Evolutionary conservation across 805 yeast genomes (phyloP), one percentile per base, ranked within the genome.

Genomic region (Candida caryicola): DNA sequence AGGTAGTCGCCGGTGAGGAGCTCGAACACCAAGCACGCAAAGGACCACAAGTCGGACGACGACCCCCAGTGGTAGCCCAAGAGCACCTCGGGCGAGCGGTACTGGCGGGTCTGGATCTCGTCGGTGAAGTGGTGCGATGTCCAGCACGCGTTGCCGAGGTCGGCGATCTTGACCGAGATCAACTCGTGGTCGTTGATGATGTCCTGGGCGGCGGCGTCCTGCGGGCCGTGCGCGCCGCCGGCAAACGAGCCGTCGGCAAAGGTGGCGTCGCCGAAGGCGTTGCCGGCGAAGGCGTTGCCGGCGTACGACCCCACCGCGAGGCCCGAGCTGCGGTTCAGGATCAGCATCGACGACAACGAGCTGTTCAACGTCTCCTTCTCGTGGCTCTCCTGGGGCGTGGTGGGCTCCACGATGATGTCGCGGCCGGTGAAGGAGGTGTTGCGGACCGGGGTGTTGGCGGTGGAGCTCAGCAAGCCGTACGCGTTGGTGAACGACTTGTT

Each of bases 41-140:
- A 71, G n/a, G 96, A 85, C 99, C 99, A 93, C 33, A 91, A 75
- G 62, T 93, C 99, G 1, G 95, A 82, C 38, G 91, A 81, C 36
- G 95, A 89, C 1, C 99, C 99, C 99, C 99, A 93, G 53, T 55
- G 54, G 55, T 62, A 55, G 16, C 79, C 80, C 28, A 81, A 54
- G 4, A 81, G 65, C 2, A 79, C 74, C 49, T 81, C 87, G 0
- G 86, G 85, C 1, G 83, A 66, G 26, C 87, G 59, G 51, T 81
- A 81, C 50, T 81, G 85, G 40, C 87, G 58, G 2, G 87, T 81
- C 56, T 81, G 85, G 42, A 81, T 80, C 51, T 80, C 84, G 50
- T 79, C 77, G 4, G 85, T 79, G 54, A 76, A 81, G 54, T 81
- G 87, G 37, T 71, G 74, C 48, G 74, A 66, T 18, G 66, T 62